Evolutionary conservation across 2,329 filamentous ascomycete species (phyloP), one percentile per base, ranked within the genome.

Genomic region (Calonectria multiphialidica): DNA sequence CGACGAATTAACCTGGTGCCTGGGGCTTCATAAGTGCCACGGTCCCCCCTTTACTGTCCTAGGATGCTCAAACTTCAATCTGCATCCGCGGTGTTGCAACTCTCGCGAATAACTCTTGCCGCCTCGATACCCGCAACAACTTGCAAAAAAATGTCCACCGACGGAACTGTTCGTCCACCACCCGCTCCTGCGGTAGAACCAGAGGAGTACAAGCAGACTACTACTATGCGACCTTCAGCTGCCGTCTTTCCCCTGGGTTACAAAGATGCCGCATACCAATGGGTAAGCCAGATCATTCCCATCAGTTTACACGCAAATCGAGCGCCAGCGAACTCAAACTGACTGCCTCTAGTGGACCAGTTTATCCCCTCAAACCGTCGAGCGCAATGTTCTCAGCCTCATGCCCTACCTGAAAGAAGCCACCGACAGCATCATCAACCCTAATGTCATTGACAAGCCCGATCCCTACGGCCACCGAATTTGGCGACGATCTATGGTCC

Each of bases 221-320:
- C 80, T 47, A 73, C 80, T 53, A 74, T 76, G 25, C 81, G 79
- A 33, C 78, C 80, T 1, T 71, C 79, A 2, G 81, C 83, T 44
- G 80, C 80, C 1, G 92, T 90, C 83, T 98, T 99, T 77, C 96
- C 97, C 2, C 86, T 98, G 25, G 93, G 95, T 62, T 98, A 98
- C 86, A 97, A 96, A 80, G 95, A 98, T 71, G 96, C 95, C 18
- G 95, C 95, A 74, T 93, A 90, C 77, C 96, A 98, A 88, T 98
- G 97, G 95, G 94, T 95, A 84, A 75, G 92, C 88, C 64, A 1
- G 40, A n/a, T 18, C 28, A 35, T 25, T 30, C 59, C 30, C 13
- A 35, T 10, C 15, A 15, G 28, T n/a, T 65, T 53, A 35, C 8
- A 13, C 50, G 28, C 33, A 13, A 49, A 33, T 25, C 40, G 3